Conservation (phyloP, 2,329 filamentous ascomycete species). For the Curvularia spicifera region DNA sequence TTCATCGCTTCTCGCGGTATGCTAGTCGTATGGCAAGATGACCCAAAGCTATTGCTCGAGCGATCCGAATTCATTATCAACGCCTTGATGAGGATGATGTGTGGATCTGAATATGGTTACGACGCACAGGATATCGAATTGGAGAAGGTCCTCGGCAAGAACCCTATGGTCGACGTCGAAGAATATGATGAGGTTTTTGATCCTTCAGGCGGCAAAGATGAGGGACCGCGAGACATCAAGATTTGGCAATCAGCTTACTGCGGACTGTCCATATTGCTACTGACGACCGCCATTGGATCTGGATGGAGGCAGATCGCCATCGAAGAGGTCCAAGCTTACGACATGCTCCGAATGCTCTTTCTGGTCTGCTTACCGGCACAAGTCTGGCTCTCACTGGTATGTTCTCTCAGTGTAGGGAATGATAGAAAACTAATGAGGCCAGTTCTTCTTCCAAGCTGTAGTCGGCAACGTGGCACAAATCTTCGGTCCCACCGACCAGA, state of each 20-base stretch:
- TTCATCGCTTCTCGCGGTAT: slow-evolving; percentile 75
- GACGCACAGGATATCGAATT: slow-evolving; percentile 47
- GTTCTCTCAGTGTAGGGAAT: slow-evolving; percentile 14
- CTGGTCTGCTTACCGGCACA: slow-evolving; percentile 60
- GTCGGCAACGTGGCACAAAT: slow-evolving; percentile 57
- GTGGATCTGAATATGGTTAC: slow-evolving; percentile 57
- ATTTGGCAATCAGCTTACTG: slow-evolving; percentile 64
- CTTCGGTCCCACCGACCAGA: slow-evolving; percentile 76
- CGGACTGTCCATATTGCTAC: slow-evolving; percentile 60
- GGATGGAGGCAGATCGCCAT: slow-evolving; percentile 64
- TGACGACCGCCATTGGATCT: slow-evolving; percentile 61
- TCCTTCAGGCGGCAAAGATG: slow-evolving; percentile 41
- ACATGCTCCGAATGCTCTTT: slow-evolving; percentile 62
- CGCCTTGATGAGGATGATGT: slow-evolving; percentile 76
- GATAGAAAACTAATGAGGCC: slow-evolving; percentile 6
- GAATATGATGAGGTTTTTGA: slow-evolving; percentile 32
- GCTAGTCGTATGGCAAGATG: slow-evolving; percentile 83
- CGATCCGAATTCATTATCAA: slow-evolving; percentile 75
- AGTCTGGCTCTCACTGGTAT: slow-evolving; percentile 63
- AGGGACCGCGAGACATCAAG: slow-evolving; percentile 56
- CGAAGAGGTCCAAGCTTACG: slow-evolving; percentile 61
- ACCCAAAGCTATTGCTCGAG: slow-evolving; percentile 71
- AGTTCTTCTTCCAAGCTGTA: slow-evolving; percentile 44
- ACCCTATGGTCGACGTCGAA: slow-evolving; percentile 20
- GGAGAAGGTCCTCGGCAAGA: slow-evolving; percentile 38